These are phyloP conservation scores for Dissoconium aciculare DNA, from an alignment of 2,329 filamentous ascomycete species.

Conservation along the genomic window DNA sequence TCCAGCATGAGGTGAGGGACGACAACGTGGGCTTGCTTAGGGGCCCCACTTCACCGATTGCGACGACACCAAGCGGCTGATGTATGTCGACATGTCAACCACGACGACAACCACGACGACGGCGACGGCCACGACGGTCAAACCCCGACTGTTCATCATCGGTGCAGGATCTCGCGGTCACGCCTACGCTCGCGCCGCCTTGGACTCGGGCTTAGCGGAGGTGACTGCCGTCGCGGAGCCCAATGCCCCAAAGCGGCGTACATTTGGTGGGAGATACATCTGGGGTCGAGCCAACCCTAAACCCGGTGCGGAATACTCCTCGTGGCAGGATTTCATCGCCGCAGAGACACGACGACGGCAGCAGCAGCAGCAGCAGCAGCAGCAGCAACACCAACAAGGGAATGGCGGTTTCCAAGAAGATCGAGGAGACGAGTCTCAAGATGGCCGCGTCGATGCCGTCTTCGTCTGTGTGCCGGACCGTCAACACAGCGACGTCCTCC, in stretches of 20 bases:
- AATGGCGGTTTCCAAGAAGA: constrained; percentile 30
- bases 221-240: constrained; percentile 74
- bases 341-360: constrained; percentile 53
- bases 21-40: no score
- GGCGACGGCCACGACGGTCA: constrained; percentile 1
- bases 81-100: no score
- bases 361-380: no score
- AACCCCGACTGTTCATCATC: constrained; percentile 54
- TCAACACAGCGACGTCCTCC: constrained; percentile 68
- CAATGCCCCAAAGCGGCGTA: constrained; percentile 56
- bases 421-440: constrained; percentile 27
- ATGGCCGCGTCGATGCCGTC: no score
- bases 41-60: no score
- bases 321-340: constrained; percentile 61
- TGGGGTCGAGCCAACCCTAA: constrained; percentile 42
- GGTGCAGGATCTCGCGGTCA: constrained; percentile 69
- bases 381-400: no score
- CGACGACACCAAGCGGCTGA: no score
- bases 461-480: constrained; percentile 73
- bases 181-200: constrained; percentile 55
- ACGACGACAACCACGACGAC: constrained; percentile 5
- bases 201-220: constrained; percentile 48
- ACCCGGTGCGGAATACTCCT: constrained; percentile 53
- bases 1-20: no score
- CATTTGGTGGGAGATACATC: constrained; percentile 57